Evolutionary conservation across 2,329 filamentous ascomycete species (phyloP), one percentile per base, ranked within the genome.

Genomic region (Corinectria fuckeliana): DNA sequence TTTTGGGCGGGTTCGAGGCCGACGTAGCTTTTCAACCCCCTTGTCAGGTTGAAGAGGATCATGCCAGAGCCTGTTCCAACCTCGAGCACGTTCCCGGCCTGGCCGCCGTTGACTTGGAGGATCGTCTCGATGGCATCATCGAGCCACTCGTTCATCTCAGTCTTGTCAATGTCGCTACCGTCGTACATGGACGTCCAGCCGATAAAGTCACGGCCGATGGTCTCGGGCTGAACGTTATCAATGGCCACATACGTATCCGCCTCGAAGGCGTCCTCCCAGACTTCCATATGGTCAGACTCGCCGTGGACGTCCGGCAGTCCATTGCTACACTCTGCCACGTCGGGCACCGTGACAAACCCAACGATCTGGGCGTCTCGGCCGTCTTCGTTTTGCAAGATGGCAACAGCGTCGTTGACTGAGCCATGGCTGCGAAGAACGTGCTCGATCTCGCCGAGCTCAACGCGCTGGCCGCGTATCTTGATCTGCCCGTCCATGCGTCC

Each of bases 111-210:
- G 32, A 6, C 10, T 3, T 69, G 55, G 5, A 44, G 58, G 0
- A 74, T 61, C 0, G 63, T 56, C 1, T 44, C 13, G 1, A 74
- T 69, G 0, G 71, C 70, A 7, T 75, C 73, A 7, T 73, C 66
- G 0, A 75, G 61, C 73, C 73, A 75, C 41, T 73, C 72, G 2
- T 68, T 49, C 73, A 75, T 75, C 16, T 75, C 70, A 0, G 3
- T 50, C 30, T 63, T 67, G 38, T 71, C 64, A 2, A 75, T 72
- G 0, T 60, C n/a, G 0, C 11, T 63, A 1, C 68, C 66, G 48
- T 71, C 65, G 26, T 70, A 71, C 64, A 69, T 69, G 1, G 70
- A 72, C 13, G 54, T 69, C 70, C 69, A 71, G 0, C 68, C 68
- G 1, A 61, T 50, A 21, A 71, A 72, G 30, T 71, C 70, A 2